Evolutionary conservation across 2,329 filamentous ascomycete species (phyloP).

Genomic region (Cladosporium sp.): DNA sequence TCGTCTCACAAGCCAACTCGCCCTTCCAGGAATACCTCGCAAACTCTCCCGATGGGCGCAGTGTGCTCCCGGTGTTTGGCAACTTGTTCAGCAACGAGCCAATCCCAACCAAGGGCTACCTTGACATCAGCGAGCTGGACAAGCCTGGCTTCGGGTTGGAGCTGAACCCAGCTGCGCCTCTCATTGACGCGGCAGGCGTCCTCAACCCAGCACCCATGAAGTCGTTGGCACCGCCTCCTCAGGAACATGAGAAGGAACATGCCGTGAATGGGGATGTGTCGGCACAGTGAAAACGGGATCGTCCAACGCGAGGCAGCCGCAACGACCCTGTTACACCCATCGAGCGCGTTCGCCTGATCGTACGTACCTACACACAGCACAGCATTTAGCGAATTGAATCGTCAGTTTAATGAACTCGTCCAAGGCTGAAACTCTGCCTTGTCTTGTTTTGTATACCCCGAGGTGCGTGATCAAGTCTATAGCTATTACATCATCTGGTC

Average conservation of each 20-base stretch:
- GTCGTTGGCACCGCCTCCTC: conserved; percentile 36
- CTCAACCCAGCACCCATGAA: conserved; percentile 63
- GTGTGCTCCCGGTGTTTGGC: conserved; percentile 86
- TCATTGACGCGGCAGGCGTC: conserved; percentile 74
- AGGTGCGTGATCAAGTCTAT: not conserved
- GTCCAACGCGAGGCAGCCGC: not conserved
- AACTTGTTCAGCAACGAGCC: conserved; percentile 89
- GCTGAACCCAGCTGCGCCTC: conserved; percentile 75
- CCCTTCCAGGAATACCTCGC: conserved; percentile 96
- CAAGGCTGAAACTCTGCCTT: not conserved
- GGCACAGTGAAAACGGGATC: not conserved
- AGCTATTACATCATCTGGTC: not conserved
- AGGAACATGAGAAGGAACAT: conserved; percentile 23
- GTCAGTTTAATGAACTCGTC: not conserved
- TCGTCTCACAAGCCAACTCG: conserved; percentile 87
- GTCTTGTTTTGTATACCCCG: not conserved
- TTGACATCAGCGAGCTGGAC: conserved; percentile 77
- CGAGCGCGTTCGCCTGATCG: not conserved
- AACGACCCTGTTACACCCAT: not conserved
- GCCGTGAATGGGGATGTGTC: conserved; percentile 10
- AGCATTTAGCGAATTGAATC: not conserved
- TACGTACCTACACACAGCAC: not conserved
- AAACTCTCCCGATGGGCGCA: conserved; percentile 88
- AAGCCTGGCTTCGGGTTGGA: conserved; percentile 90
- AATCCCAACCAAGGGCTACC: conserved; percentile 77